Evolutionary conservation across 2,329 filamentous ascomycete species (phyloP), one percentile per base, ranked within the genome.

Genomic region (Didymella pinodella): DNA sequence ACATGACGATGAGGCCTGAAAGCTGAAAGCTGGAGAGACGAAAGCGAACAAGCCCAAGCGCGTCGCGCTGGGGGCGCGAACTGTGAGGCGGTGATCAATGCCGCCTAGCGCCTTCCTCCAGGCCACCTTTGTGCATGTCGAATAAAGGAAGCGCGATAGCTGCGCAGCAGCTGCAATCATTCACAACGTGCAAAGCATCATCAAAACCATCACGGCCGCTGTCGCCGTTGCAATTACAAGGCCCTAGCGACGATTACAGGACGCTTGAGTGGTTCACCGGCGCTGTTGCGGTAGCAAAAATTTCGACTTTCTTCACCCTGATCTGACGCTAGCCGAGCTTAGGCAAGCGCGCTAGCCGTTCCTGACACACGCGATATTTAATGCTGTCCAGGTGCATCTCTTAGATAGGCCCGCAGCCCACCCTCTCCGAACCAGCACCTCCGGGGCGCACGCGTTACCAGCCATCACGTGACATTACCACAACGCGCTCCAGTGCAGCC

Each of bases 391-490:
- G 58, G 58, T 63, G 56, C 56, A 54, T 65, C 65, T 65, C 62
- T 59, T 66, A 66, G 65, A 71, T 70, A 72, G 63, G 67, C 64
- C 65, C 66, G 65, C 65, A 68, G 69, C 66, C 69, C 70, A 70
- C 68, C 31, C 63, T 64, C 66, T 69, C 65, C 70, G 66, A 70
- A 57, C 64, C 63, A 68, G 64, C 64, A 64, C 68, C 60, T 57
- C 66, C 67, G 65, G 64, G 65, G 67, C 66, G 60, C 66, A 59
- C 64, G 63, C 65, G 62, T 65, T 64, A 63, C 66, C 57, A 56
- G 26, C 60, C 64, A 25, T 69, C 68, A 69, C 69, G 69, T 69
- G 69, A 71, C 49, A 38, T 20, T 7, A 57, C 22, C 51, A 54
- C 54, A 44, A 46, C 61, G 45, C 50, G 45, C 40, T 44, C 38